phyloP scores from a whole-genome alignment of 2,329 filamentous ascomycete species.

The Tolypocladium pustulatum region DNA sequence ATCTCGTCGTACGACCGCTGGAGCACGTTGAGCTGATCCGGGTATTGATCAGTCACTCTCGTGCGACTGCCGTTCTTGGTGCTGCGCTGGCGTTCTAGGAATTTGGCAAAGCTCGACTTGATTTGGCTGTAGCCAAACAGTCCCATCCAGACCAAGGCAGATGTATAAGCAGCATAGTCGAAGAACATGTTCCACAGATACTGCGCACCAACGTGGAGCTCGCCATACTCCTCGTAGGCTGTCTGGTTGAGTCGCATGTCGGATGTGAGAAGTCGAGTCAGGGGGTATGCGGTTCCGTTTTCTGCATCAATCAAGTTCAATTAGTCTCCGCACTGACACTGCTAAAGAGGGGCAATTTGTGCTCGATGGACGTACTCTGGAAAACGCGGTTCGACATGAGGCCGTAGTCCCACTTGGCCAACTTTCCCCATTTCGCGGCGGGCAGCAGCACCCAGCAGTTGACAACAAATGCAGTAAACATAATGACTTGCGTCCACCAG shows the following conservation, averaged over 20 bases:
- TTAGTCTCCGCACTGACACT: background rate
- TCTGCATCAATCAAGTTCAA: constrained; percentile 2
- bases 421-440: constrained; percentile 44
- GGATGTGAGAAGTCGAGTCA: constrained; percentile 20
- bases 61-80: constrained; percentile 10
- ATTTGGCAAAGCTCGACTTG: constrained; percentile 30
- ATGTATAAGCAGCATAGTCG: constrained; percentile 48
- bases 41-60: constrained; percentile 43
- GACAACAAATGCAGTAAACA: constrained; percentile 43
- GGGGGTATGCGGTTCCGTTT: constrained; percentile 23
- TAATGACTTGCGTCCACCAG: constrained; percentile 48
- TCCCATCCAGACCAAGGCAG: constrained; percentile 46
- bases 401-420: constrained; percentile 39
- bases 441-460: constrained; percentile 50
- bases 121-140: constrained; percentile 44
- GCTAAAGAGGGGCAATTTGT: background rate
- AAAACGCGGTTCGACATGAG: constrained; percentile 50
- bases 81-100: constrained; percentile 22
- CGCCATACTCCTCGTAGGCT: constrained; percentile 36
- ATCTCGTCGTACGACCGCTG: constrained; percentile 47
- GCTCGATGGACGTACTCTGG: constrained; percentile 13
- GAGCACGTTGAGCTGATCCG: constrained; percentile 48
- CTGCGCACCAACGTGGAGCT: constrained; percentile 47
- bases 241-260: constrained; percentile 34
- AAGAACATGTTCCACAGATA: constrained; percentile 49